Percentiles rank a stretch among this genome's conserved stretches.
Evolutionary conservation across 225 moss, liverwort and hornwort species (phyloP).

Genomic region (Polytrichum commune): DNA sequence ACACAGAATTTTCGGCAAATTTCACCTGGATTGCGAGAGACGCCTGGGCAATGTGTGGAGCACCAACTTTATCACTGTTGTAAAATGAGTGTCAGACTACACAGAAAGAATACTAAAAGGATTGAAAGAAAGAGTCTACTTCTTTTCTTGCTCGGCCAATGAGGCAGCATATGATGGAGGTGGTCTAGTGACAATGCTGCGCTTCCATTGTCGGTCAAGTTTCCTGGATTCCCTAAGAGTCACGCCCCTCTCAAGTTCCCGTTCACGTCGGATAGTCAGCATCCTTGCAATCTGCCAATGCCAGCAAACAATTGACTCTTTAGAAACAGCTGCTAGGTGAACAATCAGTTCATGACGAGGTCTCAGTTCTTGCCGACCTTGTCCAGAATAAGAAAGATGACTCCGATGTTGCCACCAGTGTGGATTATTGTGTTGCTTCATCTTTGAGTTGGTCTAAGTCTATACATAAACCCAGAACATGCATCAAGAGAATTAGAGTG

Average conservation of each 20-base stretch:
- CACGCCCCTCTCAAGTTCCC: conserved; percentile 77
- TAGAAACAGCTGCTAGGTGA: no score
- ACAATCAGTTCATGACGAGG: no score
- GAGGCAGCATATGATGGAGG: conserved; percentile 60
- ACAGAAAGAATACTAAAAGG: background rate
- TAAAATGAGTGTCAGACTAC: background rate
- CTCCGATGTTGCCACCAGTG: no score
- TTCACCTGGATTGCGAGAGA: background rate
- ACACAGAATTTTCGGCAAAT: no score
- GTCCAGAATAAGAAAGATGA: no score
- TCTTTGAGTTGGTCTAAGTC: no score
- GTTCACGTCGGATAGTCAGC: conserved; percentile 81
- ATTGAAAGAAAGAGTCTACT: conserved; percentile 10
- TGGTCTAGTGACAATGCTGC: conserved; percentile 70
- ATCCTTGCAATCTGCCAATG: conserved; percentile 82
- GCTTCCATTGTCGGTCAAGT: conserved; percentile 88
- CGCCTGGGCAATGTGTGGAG: background rate
- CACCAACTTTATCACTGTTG: background rate
- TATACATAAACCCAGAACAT: no score
- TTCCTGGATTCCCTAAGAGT: conserved; percentile 78
- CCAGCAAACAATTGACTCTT: background rate
- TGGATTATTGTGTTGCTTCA: no score
- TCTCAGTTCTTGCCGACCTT: no score
- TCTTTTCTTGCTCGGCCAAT: conserved; percentile 45
- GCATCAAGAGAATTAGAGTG: no score